Percentiles rank a stretch among this genome's conserved stretches.
Conservation (phyloP, 257 asterid species). For the Jacaranda mimosifolia region DNA sequence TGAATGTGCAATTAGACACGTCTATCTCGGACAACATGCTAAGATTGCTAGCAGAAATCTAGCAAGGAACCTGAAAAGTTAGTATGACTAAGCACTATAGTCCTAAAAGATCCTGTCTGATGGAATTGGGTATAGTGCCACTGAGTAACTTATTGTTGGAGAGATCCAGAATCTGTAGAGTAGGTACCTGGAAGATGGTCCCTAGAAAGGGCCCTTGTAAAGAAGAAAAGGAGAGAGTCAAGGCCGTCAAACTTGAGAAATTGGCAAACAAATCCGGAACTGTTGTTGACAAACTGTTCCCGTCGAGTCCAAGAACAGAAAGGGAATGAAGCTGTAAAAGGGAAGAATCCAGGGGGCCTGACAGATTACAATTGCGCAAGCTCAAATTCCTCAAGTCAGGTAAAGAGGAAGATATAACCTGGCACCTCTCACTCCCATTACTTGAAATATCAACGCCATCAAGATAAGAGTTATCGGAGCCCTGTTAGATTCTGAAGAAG, state of each 20-base stretch:
- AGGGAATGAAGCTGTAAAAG: slow-evolving; percentile 32
- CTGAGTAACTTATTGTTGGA: slow-evolving; percentile 27
- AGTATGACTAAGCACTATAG: slow-evolving; percentile 27
- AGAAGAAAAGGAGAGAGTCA: slow-evolving; percentile 33
- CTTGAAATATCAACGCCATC: slow-evolving; percentile 48
- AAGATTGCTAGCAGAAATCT: slow-evolving; percentile 42
- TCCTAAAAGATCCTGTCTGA: slow-evolving; percentile 31
- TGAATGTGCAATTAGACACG: slow-evolving; percentile 36
- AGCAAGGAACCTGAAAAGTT: slow-evolving; percentile 5
- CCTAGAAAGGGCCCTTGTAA: slow-evolving; percentile 43
- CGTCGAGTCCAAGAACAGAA: slow-evolving; percentile 38
- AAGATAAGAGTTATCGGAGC: slow-evolving; percentile 49
- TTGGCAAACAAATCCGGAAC: slow-evolving; percentile 34
- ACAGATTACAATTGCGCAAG: slow-evolving; percentile 37
- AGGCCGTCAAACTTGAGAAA: slow-evolving; percentile 36
- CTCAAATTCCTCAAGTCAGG: slow-evolving; percentile 48
- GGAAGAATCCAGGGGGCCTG: slow-evolving; percentile 43
- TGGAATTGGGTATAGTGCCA: slow-evolving; percentile 47
- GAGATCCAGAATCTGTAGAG: slow-evolving; percentile 36
- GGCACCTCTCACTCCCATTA: slow-evolving; percentile 43
- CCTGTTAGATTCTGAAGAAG: slow-evolving; percentile 42
- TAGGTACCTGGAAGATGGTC: slow-evolving; percentile 31
- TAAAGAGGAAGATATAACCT: slow-evolving; percentile 43
- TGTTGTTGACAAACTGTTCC: slow-evolving; percentile 29
- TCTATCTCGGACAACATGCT: slow-evolving; percentile 31